These are phyloP conservation scores for Dryas octopetala DNA, from an alignment of 306 rosid species.

Conservation along the genomic window DNA sequence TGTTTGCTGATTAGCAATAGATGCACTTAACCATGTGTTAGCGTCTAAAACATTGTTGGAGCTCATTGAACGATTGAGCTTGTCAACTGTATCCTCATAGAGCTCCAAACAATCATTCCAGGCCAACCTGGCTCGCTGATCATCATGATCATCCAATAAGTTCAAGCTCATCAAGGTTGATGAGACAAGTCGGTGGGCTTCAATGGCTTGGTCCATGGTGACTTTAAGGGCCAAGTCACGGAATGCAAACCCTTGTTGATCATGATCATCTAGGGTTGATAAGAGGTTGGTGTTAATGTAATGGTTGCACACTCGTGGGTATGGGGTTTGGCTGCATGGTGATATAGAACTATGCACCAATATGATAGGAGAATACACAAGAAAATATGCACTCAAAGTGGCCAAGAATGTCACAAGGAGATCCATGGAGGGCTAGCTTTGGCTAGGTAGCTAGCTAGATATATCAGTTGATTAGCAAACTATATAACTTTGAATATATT, in stretches of 20 bases:
- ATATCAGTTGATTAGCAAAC: too few species aligned
- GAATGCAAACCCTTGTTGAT: conserved; percentile 24
- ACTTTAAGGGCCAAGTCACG: conserved; percentile 47
- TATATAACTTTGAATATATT: too few species aligned
- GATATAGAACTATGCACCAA: conserved; percentile 33
- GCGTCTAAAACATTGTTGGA: conserved; percentile 40
- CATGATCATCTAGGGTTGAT: conserved; percentile 32
- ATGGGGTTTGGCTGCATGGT: conserved; percentile 75
- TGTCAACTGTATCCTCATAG: conserved; percentile 59
- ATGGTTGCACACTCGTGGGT: conserved; percentile 59
- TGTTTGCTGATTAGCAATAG: conserved; percentile 72
- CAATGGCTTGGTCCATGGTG: conserved; percentile 65
- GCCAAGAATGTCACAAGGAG: conserved; percentile 28
- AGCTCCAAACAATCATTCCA: conserved; percentile 76
- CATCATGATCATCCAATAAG: conserved; percentile 27
- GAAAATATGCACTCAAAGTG: conserved; percentile 28
- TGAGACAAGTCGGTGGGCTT: conserved; percentile 51
- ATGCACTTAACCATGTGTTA: conserved; percentile 71
- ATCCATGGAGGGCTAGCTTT: conserved; percentile 30
- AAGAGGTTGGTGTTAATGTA: conserved; percentile 36
- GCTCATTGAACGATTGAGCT: conserved; percentile 50
- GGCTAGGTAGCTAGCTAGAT: neutral
- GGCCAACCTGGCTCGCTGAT: conserved; percentile 42
- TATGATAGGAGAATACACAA: conserved; percentile 19
- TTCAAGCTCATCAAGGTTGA: conserved; percentile 32